These are phyloP conservation scores for Polyporus arcularius DNA, from an alignment of 768 basidiomycete genomes.

Conservation along the genomic window DNA sequence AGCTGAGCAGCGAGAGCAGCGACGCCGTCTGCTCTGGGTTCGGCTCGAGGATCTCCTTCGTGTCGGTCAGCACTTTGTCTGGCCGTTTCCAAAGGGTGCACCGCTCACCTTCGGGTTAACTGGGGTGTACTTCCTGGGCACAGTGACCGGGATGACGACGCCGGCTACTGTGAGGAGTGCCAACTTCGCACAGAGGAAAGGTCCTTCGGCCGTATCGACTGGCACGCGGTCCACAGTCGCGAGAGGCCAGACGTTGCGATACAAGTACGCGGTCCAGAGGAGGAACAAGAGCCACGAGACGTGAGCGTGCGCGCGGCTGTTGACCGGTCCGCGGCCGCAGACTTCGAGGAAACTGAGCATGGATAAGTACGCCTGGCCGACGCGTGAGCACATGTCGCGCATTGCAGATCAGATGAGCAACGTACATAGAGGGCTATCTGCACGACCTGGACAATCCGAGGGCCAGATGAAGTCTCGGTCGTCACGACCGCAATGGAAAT, in stretches of 20 bases:
- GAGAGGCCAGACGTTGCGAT: conserved; percentile 42
- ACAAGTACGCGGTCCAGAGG: conserved; percentile 36
- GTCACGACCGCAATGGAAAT: conserved; percentile 31
- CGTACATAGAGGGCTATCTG: conserved; percentile 17
- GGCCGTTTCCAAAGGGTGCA: neutral
- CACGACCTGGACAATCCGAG: conserved; percentile 35
- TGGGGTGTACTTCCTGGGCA: conserved; percentile 42
- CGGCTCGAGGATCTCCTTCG: conserved; percentile 15
- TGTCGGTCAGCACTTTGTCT: neutral
- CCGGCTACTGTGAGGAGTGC: conserved; percentile 36
- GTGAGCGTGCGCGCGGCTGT: conserved; percentile 31
- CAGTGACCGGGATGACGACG: conserved; percentile 38
- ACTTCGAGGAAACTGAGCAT: conserved; percentile 33
- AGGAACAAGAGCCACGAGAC: conserved; percentile 35
- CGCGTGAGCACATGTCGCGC: neutral
- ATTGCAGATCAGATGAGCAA: neutral
- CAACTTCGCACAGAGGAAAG: conserved; percentile 40
- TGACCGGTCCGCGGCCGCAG: conserved; percentile 26
- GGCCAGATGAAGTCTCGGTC: conserved; percentile 30
- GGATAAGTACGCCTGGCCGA: conserved; percentile 35
- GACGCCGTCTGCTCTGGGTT: conserved; percentile 50
- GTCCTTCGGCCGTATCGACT: conserved; percentile 33
- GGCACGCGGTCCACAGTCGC: conserved; percentile 36
- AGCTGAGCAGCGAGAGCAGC: conserved; percentile 40
- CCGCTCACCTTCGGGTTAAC: conserved; percentile 36